These are phyloP conservation scores for Cyclostephanos tholiformis DNA, from an alignment of 108 stramenopile species.

Conservation along the genomic window DNA sequence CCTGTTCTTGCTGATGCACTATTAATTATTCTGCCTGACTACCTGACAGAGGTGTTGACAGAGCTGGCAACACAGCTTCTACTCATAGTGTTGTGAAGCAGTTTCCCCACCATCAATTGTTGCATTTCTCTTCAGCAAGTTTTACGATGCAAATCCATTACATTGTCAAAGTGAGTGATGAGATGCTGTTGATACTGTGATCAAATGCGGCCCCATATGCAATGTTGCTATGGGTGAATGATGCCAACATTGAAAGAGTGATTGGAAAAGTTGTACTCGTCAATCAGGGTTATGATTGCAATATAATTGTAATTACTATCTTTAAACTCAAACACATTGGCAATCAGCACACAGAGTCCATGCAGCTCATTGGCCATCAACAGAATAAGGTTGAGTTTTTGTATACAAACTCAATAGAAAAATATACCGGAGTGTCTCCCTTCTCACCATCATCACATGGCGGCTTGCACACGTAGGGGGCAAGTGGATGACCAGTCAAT, in stretches of 20 bases:
- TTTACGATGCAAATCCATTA: constrained; percentile 50
- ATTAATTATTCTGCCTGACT: background rate
- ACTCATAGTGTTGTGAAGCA: constrained; percentile 17
- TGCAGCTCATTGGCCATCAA: constrained; percentile 94
- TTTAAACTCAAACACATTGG: constrained; percentile 47
- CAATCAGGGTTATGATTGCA: constrained; percentile 7
- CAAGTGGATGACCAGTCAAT: too few relatives aligned
- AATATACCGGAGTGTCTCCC: constrained; percentile 35
- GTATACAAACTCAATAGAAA: constrained; percentile 88
- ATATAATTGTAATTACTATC: constrained; percentile 25
- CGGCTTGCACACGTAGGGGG: too few relatives aligned
- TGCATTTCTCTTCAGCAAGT: constrained; percentile 37
- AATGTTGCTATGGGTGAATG: constrained; percentile 96
- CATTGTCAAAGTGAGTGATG: constrained; percentile 42
- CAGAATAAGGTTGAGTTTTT: constrained; percentile 96
- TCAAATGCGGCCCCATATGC: constrained; percentile 92
- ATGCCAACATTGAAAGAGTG: constrained; percentile 95
- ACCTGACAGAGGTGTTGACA: constrained; percentile 1
- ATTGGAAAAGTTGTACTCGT: constrained; percentile 70
- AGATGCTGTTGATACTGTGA: constrained; percentile 31
- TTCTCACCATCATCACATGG: constrained; percentile 33
- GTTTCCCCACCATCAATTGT: constrained; percentile 23
- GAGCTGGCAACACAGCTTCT: constrained; percentile 17
- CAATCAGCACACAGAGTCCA: constrained; percentile 76
- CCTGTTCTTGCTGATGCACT: constrained; percentile 8